These are phyloP conservation scores for Gynostemma pentaphyllum DNA, from an alignment of 306 rosid genomes.

Conservation along the genomic window DNA sequence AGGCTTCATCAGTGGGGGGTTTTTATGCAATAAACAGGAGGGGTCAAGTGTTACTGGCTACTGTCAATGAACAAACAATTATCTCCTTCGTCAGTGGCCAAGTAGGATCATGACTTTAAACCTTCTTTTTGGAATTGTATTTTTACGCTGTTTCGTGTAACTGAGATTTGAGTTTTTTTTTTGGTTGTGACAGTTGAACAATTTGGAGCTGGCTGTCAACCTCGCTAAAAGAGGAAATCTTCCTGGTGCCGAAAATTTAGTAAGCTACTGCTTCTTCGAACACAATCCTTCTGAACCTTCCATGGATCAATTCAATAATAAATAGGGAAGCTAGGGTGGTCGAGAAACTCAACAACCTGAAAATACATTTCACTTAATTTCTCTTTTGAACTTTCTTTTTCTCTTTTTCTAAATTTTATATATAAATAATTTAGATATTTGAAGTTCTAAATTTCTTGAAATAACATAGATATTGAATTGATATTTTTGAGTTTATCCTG, in stretches of 20 bases:
- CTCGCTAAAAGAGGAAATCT: constrained; percentile 99
- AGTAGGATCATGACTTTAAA: constrained; percentile 26
- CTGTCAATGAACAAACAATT: constrained; percentile 89
- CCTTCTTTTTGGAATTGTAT: background rate
- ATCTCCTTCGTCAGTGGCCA: constrained; percentile 95
- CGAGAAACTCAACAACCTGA: too few species aligned
- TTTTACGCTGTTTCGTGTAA: background rate
- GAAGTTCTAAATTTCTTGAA: background rate
- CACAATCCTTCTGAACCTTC: background rate
- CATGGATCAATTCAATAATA: background rate
- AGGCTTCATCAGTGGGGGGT: constrained; percentile 86
- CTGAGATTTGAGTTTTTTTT: background rate
- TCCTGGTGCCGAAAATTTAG: constrained; percentile 99
- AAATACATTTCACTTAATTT: background rate
- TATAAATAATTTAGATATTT: background rate
- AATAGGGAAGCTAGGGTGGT: background rate
- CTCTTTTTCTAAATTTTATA: background rate
- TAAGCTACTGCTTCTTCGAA: constrained; percentile 16
- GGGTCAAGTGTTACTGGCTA: constrained; percentile 97
- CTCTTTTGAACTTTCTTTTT: background rate
- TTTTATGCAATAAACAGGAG: constrained; percentile 92
- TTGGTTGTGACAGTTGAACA: constrained; percentile 55
- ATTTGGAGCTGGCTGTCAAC: constrained; percentile 96
- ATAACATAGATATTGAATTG: background rate
- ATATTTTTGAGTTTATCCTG: too few species aligned